These are phyloP conservation scores for Xerocomellus intermedius DNA, from an alignment of 768 basidiomycete genomes.

Conservation along the genomic window DNA sequence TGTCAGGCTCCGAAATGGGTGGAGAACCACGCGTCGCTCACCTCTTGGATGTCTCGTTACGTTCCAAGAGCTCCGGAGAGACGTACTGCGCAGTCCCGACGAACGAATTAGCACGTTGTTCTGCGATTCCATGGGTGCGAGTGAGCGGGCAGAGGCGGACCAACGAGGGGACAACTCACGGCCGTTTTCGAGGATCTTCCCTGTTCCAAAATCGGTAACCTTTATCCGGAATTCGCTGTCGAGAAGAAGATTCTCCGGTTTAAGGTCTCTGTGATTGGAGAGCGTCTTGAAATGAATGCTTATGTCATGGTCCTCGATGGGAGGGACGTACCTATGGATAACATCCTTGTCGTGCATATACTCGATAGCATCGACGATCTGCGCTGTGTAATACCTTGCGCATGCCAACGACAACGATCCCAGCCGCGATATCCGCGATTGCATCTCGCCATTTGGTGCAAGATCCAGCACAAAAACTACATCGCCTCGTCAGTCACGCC, in stretches of 20 bases:
- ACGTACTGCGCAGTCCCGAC: constrained; percentile 92
- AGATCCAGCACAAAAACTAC: constrained; percentile 80
- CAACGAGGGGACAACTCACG: constrained; percentile 37
- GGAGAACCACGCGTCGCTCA: constrained; percentile 29
- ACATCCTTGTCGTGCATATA: constrained; percentile 92
- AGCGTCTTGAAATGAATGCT: neutral
- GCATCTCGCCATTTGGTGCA: constrained; percentile 75
- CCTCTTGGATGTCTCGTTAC: constrained; percentile 75
- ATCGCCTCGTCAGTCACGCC: constrained; percentile 5
- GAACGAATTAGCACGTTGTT: constrained; percentile 64
- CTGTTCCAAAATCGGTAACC: constrained; percentile 97
- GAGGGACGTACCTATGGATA: constrained; percentile 65
- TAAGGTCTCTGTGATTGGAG: constrained; percentile 54
- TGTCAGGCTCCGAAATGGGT: neutral
- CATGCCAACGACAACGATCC: constrained; percentile 86
- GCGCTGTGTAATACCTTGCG: constrained; percentile 83
- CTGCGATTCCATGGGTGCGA: constrained; percentile 31
- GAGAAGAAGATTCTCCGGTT: constrained; percentile 89
- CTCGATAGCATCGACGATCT: constrained; percentile 82
- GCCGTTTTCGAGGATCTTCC: constrained; percentile 63
- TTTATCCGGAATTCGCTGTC: constrained; percentile 85
- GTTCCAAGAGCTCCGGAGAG: constrained; percentile 79
- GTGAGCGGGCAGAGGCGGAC: neutral
- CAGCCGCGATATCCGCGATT: constrained; percentile 63
- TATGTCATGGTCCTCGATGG: constrained; percentile 7